Evolutionary conservation across 805 yeast genomes (phyloP).

Genomic region (Lachancea meyersii): DNA sequence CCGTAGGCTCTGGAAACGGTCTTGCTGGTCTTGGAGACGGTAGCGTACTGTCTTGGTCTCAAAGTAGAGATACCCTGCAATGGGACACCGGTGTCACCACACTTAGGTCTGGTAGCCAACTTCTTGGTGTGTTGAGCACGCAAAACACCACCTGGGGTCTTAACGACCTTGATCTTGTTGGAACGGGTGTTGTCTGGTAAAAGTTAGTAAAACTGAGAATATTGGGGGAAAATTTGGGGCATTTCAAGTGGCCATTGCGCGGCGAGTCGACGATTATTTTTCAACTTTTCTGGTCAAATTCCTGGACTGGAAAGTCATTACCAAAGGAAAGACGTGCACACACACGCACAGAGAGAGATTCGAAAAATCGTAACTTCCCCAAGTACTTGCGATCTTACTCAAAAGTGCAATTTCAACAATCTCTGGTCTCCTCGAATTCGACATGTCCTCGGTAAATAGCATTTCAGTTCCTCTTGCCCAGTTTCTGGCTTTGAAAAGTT

Average conservation of each 20-base stretch:
- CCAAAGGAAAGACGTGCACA: too few species aligned
- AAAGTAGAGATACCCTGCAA: constrained; percentile 86
- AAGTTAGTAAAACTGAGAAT: constrained; percentile 9
- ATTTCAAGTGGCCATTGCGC: background rate
- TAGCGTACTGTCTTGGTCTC: constrained; percentile 98
- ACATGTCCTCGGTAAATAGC: too few species aligned
- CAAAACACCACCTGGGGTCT: constrained; percentile 99
- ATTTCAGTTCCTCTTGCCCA: too few species aligned
- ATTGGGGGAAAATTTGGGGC: background rate
- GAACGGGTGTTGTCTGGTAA: constrained; percentile 94
- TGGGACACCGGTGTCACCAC: constrained; percentile 82
- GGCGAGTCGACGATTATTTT: too few species aligned
- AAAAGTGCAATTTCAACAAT: too few species aligned
- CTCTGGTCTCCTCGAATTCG: too few species aligned
- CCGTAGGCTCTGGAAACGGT: constrained; percentile 99
- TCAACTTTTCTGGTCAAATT: too few species aligned
- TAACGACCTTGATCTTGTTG: constrained; percentile 98
- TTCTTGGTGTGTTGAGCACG: constrained; percentile 97
- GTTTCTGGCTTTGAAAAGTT: too few species aligned
- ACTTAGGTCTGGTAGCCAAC: constrained; percentile 77
- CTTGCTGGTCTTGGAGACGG: constrained; percentile 92
- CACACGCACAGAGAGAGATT: too few species aligned
- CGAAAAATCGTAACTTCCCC: too few species aligned
- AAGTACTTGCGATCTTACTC: too few species aligned
- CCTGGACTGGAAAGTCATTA: too few species aligned